A percentile compares a stretch with the other conserved stretches of the same genome.
Conservation (phyloP, 176 grass and related monocot species). For the Leersia perrieri region DNA sequence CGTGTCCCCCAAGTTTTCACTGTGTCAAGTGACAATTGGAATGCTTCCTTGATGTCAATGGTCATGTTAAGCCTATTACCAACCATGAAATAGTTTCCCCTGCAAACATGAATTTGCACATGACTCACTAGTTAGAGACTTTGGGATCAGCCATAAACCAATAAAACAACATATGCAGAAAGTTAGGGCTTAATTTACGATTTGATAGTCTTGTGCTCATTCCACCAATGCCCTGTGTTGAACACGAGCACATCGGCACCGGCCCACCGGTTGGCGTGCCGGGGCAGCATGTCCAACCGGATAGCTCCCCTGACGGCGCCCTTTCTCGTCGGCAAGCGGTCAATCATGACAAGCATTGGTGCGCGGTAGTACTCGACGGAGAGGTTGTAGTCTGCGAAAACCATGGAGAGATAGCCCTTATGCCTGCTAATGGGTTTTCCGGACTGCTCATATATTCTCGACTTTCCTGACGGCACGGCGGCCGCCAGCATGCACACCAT, state of each 20-base stretch:
- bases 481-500: constrained; percentile 52
- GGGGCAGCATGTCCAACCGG: constrained; percentile 33
- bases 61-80: constrained; percentile 19
- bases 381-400: constrained; percentile 26
- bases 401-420: constrained; percentile 48
- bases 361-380: constrained; percentile 43
- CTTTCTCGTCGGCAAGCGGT: background rate
- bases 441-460: constrained; percentile 28
- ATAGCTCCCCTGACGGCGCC: background rate
- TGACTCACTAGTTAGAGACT: background rate
- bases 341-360: constrained; percentile 42
- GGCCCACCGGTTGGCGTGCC: constrained; percentile 22
- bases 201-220: constrained; percentile 34
- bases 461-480: background rate
- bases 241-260: constrained; percentile 40
- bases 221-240: constrained; percentile 58
- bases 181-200: constrained; percentile 1
- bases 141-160: background rate
- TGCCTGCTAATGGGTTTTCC: constrained; percentile 48
- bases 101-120: background rate
- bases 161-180: too few species aligned
- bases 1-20: constrained; percentile 29
- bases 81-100: constrained; percentile 52
- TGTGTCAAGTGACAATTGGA: constrained; percentile 16
- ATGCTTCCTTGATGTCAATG: constrained; percentile 37